A percentile compares a stretch with the other conserved stretches of the same genome.
Conservation (phyloP, 306 rosid species). For the Vicia sativa region DNA sequence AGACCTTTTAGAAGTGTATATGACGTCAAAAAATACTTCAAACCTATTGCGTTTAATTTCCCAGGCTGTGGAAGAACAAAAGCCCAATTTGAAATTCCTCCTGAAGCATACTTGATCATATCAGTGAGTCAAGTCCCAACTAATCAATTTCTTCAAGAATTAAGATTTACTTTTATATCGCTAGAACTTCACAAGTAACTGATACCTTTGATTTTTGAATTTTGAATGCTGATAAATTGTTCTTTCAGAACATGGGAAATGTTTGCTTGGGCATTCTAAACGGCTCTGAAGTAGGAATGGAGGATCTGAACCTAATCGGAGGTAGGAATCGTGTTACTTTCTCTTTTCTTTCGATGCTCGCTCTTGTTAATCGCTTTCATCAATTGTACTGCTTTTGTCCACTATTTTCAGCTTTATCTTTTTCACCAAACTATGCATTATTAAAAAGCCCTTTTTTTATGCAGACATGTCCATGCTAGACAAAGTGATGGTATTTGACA, state of each 20-base stretch:
- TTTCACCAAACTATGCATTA: slow-evolving; percentile 22
- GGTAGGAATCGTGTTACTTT: slow-evolving; percentile 49
- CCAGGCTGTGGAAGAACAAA: slow-evolving; percentile 45
- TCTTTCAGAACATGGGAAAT: slow-evolving; percentile 68
- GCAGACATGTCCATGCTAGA: slow-evolving; percentile 83
- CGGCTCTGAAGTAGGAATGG: slow-evolving; percentile 73
- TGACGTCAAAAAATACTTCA: slow-evolving; percentile 86
- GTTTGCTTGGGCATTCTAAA: slow-evolving; percentile 93
- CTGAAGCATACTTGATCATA: slow-evolving; percentile 76
- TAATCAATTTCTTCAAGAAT: slow-evolving; percentile 8
- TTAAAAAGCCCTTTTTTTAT: slow-evolving; percentile 12
- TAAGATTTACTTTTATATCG: slow-evolving; percentile 9
- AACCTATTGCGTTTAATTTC: slow-evolving; percentile 69
- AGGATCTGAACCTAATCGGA: slow-evolving; percentile 71
- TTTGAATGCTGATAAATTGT: slow-evolving; percentile 24
- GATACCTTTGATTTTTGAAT: neutral
- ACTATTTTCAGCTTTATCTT: slow-evolving; percentile 1
- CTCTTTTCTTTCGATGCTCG: slow-evolving; percentile 22
- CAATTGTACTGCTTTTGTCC: neutral
- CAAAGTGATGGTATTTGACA: slow-evolving; percentile 78
- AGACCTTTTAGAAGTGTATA: slow-evolving; percentile 63
- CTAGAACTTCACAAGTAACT: slow-evolving; percentile 10
- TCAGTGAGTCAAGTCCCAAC: slow-evolving; percentile 56
- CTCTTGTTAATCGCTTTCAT: neutral
- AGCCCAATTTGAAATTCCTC: slow-evolving; percentile 70